phyloP scores from a whole-genome alignment of 441 rosid species.

The Bocquillonia castaneifolia region DNA sequence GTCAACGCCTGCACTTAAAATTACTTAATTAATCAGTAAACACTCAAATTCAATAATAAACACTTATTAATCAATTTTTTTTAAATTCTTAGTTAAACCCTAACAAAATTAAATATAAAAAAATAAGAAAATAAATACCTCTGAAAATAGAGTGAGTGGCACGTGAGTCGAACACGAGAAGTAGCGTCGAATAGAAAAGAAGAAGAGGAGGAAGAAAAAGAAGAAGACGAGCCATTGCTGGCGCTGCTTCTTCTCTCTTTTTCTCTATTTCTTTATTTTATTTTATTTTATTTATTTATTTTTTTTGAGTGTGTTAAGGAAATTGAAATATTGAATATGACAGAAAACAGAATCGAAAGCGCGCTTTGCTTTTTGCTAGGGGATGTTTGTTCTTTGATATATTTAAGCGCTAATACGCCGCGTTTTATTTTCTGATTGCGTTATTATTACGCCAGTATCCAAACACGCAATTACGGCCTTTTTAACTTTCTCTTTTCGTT shows the following conservation, averaged over 20 bases:
- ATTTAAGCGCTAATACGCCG: neutral
- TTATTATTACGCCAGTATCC: neutral
- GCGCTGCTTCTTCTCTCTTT: neutral
- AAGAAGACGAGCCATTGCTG: slow-evolving; percentile 11
- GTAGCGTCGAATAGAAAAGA: slow-evolving; percentile 12
- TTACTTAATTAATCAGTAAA: too few relatives aligned
- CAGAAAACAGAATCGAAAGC: too few relatives aligned
- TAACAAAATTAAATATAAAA: neutral
- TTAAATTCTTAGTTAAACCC: too few relatives aligned
- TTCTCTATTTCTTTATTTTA: neutral
- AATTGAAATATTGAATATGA: too few relatives aligned
- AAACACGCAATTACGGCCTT: too few relatives aligned
- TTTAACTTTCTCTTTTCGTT: too few relatives aligned
- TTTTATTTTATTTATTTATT: too few relatives aligned
- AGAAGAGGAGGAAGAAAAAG: slow-evolving; percentile 12
- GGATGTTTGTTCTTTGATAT: neutral
- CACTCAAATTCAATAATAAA: too few relatives aligned
- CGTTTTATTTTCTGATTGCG: neutral
- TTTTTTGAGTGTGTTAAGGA: neutral
- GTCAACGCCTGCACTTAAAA: slow-evolving; percentile 45
- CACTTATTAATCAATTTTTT: too few relatives aligned
- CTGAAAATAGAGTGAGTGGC: slow-evolving; percentile 21
- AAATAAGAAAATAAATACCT: slow-evolving; percentile 18
- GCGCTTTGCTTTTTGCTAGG: neutral
- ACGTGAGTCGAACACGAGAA: slow-evolving; percentile 14